Conservation (phyloP, 345 rosid species). For the Salix koriyanagi region DNA sequence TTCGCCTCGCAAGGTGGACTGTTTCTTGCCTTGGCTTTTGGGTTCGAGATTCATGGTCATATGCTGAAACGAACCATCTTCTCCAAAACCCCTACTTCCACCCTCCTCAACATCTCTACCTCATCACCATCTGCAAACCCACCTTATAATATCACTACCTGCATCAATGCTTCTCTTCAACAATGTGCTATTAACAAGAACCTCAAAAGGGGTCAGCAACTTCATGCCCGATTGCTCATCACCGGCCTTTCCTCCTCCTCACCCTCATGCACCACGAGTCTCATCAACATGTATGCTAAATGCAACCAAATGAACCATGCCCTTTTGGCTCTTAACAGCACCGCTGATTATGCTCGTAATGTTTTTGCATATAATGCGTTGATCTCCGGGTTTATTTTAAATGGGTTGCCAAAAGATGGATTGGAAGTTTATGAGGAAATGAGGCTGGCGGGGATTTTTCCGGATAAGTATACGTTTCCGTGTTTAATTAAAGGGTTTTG, state of each 20-base stretch:
- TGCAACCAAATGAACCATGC: conserved; percentile 38
- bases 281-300: conserved; percentile 62
- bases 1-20: too few relatives aligned
- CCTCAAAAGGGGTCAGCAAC: conserved; percentile 30
- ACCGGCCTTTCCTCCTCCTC: conserved; percentile 37
- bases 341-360: conserved; percentile 23
- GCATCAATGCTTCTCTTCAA: conserved; percentile 44
- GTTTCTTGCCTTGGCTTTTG: too few relatives aligned
- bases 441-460: conserved; percentile 38
- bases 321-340: conserved; percentile 21
- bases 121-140: not conserved
- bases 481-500: conserved; percentile 52
- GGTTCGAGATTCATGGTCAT: too few relatives aligned
- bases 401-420: conserved; percentile 38
- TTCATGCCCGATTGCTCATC: conserved; percentile 46
- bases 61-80: too few relatives aligned
- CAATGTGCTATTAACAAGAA: conserved; percentile 42
- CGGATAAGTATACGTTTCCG: conserved; percentile 61
- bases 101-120: too few relatives aligned
- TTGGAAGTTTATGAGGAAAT: conserved; percentile 39
- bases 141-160: not conserved
- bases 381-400: conserved; percentile 46
- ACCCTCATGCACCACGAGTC: conserved; percentile 50
- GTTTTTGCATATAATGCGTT: conserved; percentile 50
- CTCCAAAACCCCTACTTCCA: too few relatives aligned